Percentiles rank a stretch among this genome's conserved stretches.
Conservation (phyloP, 805 yeast genomes). For the Suhomyces xylopsoci region DNA sequence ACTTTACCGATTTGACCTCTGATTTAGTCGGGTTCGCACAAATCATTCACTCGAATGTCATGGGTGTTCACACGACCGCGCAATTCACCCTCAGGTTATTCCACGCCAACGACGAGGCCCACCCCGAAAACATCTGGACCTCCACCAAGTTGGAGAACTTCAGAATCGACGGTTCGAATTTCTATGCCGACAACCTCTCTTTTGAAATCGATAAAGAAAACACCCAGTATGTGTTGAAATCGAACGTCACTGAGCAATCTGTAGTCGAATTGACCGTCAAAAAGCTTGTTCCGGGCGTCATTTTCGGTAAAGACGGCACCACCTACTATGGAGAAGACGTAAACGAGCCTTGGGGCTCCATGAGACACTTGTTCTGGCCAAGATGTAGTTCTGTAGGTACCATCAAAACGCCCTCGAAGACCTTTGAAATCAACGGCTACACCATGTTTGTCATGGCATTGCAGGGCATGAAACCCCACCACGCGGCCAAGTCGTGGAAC, state of each 20-base stretch:
- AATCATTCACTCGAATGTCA: constrained; percentile 87
- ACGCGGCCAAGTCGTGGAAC: constrained; percentile 97
- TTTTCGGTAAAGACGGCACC: constrained; percentile 84
- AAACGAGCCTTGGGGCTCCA: constrained; percentile 90
- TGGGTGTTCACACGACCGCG: constrained; percentile 85
- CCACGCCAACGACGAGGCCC: constrained; percentile 40
- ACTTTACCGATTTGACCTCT: constrained; percentile 61
- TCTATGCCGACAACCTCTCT: constrained; percentile 71
- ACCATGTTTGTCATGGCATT: constrained; percentile 93
- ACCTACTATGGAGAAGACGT: constrained; percentile 84
- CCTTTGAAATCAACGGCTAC: constrained; percentile 42
- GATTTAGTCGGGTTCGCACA: constrained; percentile 87
- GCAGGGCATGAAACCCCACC: constrained; percentile 99
- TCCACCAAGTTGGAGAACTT: constrained; percentile 85
- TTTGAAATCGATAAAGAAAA: constrained; percentile 59
- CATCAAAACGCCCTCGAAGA: constrained; percentile 34
- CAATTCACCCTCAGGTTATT: constrained; percentile 88
- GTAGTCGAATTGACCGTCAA: constrained; percentile 65
- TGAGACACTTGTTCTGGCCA: constrained; percentile 98
- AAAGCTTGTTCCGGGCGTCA: constrained; percentile 72
- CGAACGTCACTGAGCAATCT: constrained; percentile 66
- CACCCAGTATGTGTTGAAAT: constrained; percentile 48
- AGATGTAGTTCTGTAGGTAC: constrained; percentile 71
- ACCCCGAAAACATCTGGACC: constrained; percentile 72
- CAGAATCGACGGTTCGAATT: constrained; percentile 67